These are phyloP conservation scores for Colletotrichum lupini DNA, from an alignment of 2,329 filamentous ascomycete species.

Conservation along the genomic window DNA sequence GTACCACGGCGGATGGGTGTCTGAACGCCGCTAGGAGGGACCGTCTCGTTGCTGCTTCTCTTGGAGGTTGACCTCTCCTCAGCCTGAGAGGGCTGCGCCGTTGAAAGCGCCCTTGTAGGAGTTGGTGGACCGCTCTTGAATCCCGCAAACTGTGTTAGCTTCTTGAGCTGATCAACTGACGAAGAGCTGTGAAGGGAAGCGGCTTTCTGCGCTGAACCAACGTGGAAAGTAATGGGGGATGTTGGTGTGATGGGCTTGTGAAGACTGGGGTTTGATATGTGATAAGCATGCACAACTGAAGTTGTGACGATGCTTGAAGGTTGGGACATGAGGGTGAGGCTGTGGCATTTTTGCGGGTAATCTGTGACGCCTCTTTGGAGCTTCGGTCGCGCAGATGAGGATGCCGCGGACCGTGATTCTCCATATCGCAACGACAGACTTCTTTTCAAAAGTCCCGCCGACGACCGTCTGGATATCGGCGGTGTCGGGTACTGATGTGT, in stretches of 20 bases:
- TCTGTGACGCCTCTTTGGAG: slow-evolving; percentile 57
- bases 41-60: slow-evolving; percentile 54
- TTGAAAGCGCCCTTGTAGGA: slow-evolving; percentile 87
- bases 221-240: slow-evolving; percentile 59
- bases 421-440: slow-evolving; percentile 41
- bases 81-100: slow-evolving; percentile 63
- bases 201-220: slow-evolving; percentile 49
- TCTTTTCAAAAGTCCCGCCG: slow-evolving; percentile 41
- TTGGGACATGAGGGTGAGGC: slow-evolving; percentile 63
- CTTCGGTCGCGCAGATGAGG: slow-evolving; percentile 48
- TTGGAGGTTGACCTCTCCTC: slow-evolving; percentile 51
- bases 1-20: slow-evolving; percentile 58
- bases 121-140: slow-evolving; percentile 93
- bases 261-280: slow-evolving; percentile 75
- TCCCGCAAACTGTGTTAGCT: slow-evolving; percentile 86
- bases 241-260: slow-evolving; percentile 61
- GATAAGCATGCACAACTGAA: slow-evolving; percentile 71
- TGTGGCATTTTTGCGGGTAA: slow-evolving; percentile 54
- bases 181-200: slow-evolving; percentile 64
- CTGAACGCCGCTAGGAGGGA: slow-evolving; percentile 61
- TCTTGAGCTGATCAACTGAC: slow-evolving; percentile 77
- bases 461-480: slow-evolving; percentile 37
- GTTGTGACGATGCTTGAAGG: slow-evolving; percentile 73
- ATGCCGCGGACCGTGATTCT: slow-evolving; percentile 45
- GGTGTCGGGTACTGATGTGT: slow-evolving; percentile 37